A percentile compares a stretch with the other conserved stretches of the same genome.
Evolutionary conservation across 129 eudicot species (phyloP).

Genomic region (Heracleum sosnowskyi): DNA sequence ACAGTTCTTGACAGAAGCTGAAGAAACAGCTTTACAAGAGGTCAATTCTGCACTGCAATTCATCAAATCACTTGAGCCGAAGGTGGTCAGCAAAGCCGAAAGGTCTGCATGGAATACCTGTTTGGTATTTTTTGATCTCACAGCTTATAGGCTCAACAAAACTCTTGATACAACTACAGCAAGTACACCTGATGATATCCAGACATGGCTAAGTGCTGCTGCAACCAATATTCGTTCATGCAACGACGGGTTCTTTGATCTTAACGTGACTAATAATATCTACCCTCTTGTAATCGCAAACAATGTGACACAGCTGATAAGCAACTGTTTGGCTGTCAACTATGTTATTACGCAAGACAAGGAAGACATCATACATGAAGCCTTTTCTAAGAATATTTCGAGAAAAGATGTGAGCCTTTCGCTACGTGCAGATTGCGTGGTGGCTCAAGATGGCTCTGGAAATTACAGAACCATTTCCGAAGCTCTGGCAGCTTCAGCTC

Average conservation of each 20-base stretch:
- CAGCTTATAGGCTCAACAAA: not conserved
- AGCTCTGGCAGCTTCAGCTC: not conserved
- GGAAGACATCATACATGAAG: not conserved
- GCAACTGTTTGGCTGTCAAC: constrained; percentile 6
- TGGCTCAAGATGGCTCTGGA: constrained; percentile 7
- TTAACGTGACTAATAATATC: not conserved
- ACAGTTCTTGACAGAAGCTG: not conserved
- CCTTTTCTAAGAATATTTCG: not conserved
- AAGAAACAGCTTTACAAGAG: not conserved
- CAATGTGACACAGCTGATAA: not conserved
- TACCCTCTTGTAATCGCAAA: constrained; percentile 2
- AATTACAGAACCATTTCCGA: not conserved
- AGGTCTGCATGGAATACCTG: not conserved
- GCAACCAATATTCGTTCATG: not conserved
- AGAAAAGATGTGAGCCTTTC: not conserved
- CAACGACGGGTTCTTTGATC: not conserved
- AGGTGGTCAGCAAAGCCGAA: not conserved
- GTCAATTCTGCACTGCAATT: not conserved
- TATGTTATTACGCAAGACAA: not conserved
- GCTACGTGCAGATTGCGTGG: not conserved
- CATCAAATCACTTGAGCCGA: not conserved
- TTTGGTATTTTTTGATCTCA: not conserved
- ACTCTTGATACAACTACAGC: not conserved
- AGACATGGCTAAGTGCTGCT: constrained; percentile 7
- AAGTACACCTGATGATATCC: not conserved